Evolutionary conservation across 331 rosid species (phyloP).

Genomic region (Saraca asoca): DNA sequence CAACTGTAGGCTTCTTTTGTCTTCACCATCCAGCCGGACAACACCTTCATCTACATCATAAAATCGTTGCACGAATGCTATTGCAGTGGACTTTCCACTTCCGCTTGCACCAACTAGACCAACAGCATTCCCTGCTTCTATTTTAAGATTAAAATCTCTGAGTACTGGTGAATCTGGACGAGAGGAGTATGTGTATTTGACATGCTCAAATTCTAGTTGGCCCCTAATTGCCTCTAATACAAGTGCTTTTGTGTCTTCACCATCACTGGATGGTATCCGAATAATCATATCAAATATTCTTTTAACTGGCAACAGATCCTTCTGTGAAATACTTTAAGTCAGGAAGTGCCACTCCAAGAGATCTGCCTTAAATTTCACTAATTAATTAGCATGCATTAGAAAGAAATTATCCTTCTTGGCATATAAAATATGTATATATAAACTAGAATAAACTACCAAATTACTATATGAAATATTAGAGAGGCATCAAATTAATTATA

Average conservation of each 20-base stretch:
- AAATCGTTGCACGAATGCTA: constrained; percentile 79
- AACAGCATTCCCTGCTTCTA: constrained; percentile 81
- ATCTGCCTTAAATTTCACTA: constrained; percentile 49
- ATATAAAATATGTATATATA: neutral
- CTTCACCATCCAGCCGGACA: constrained; percentile 71
- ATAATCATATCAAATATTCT: constrained; percentile 68
- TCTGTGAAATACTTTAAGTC: constrained; percentile 90
- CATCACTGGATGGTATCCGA: constrained; percentile 66
- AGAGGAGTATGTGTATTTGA: constrained; percentile 78
- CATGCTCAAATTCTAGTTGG: constrained; percentile 61
- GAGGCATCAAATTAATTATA: no score
- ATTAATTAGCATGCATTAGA: no score
- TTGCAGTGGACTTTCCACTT: constrained; percentile 89
- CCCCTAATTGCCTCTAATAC: constrained; percentile 55
- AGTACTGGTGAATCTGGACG: constrained; percentile 70
- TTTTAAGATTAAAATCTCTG: constrained; percentile 66
- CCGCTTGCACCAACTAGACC: constrained; percentile 97
- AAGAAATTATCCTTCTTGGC: no score
- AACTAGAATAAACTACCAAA: neutral
- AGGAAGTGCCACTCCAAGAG: constrained; percentile 92
- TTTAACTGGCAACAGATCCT: constrained; percentile 73
- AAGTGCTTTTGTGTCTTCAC: constrained; percentile 62
- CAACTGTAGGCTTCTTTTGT: constrained; percentile 62
- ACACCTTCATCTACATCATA: constrained; percentile 75
- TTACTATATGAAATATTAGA: neutral